Conservation (phyloP, 75 land plant species). For the Picea sitchensis region DNA sequence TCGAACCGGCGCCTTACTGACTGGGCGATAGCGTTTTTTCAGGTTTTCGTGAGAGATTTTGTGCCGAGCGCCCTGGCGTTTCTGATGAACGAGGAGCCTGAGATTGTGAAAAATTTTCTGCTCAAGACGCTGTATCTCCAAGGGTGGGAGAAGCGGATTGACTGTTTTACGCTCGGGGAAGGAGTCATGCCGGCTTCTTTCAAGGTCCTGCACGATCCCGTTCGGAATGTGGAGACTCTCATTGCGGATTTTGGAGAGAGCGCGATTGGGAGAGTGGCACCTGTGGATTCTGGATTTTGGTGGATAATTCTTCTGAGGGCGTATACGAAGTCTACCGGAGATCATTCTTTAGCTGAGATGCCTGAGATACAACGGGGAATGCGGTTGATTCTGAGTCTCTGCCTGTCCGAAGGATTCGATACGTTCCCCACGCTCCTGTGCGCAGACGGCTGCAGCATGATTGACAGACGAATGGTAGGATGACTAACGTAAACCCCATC, state of each 20-base stretch:
- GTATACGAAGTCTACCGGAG: slow-evolving; percentile 55
- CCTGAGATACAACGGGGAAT: slow-evolving; percentile 61
- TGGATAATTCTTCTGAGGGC: slow-evolving; percentile 68
- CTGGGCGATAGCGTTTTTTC: background rate
- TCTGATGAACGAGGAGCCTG: slow-evolving; percentile 59
- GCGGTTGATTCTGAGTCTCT: slow-evolving; percentile 42
- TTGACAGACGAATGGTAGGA: slow-evolving; percentile 60
- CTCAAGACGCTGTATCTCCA: slow-evolving; percentile 55
- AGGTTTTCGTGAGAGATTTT: slow-evolving; percentile 74
- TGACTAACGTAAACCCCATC: too few relatives aligned
- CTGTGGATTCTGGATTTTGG: slow-evolving; percentile 77
- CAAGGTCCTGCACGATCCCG: slow-evolving; percentile 47
- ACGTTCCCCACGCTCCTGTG: slow-evolving; percentile 70
- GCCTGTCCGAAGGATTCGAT: slow-evolving; percentile 68
- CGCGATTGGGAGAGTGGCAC: slow-evolving; percentile 74
- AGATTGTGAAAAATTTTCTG: slow-evolving; percentile 59
- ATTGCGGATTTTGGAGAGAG: slow-evolving; percentile 69
- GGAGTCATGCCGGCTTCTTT: slow-evolving; percentile 79
- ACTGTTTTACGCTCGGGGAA: slow-evolving; percentile 58
- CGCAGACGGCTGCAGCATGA: slow-evolving; percentile 70
- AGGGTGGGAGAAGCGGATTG: slow-evolving; percentile 56
- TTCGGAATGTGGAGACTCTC: slow-evolving; percentile 31
- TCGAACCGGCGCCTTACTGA: background rate
- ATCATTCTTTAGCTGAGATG: slow-evolving; percentile 46
- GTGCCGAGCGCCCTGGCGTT: slow-evolving; percentile 69